A percentile compares a stretch with the other conserved stretches of the same genome.
These are phyloP conservation scores for Ophiostoma sp. DNA, from an alignment of 2,329 filamentous ascomycete species.

Conservation along the genomic window DNA sequence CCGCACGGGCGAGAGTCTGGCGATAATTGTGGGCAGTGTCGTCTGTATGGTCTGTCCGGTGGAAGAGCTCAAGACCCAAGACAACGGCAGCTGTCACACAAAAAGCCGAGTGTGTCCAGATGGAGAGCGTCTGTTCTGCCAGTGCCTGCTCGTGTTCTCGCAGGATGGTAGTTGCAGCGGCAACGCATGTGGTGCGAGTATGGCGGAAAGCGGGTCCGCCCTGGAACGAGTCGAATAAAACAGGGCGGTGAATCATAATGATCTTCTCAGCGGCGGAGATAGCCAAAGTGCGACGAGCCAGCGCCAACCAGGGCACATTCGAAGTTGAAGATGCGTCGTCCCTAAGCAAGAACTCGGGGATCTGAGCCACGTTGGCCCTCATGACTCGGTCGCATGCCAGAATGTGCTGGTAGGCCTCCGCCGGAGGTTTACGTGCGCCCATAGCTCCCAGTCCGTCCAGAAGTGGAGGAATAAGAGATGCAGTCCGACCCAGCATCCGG, in stretches of 20 bases:
- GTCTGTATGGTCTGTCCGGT: conserved; percentile 29
- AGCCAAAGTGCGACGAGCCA: conserved; percentile 39
- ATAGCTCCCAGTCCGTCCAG: conserved; percentile 38
- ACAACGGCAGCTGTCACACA: conserved; percentile 32
- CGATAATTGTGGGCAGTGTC: conserved; percentile 27
- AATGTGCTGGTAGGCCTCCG: conserved; percentile 37
- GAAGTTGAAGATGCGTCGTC: conserved; percentile 9
- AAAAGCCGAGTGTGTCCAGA: conserved; percentile 34
- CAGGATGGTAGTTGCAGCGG: conserved; percentile 40
- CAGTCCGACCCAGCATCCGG: conserved; percentile 35
- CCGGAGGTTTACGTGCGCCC: conserved; percentile 33
- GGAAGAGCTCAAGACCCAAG: conserved; percentile 32
- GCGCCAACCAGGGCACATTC: conserved; percentile 35
- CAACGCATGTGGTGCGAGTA: conserved; percentile 38
- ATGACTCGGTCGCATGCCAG: conserved; percentile 36
- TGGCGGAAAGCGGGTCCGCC: conserved; percentile 33
- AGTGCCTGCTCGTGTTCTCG: conserved; percentile 30
- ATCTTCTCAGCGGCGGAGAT: conserved; percentile 43
- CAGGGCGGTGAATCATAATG: conserved; percentile 42
- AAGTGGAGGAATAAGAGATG: conserved; percentile 35
- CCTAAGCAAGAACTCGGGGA: conserved; percentile 38
- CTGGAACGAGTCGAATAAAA: conserved; percentile 37
- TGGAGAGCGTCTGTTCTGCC: conserved; percentile 26
- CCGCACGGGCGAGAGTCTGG: conserved; percentile 25
- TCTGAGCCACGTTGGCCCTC: conserved; percentile 36